A percentile compares a stretch with the other conserved stretches of the same genome.
Evolutionary conservation across 495 filamentous ascomycete species (phyloP).

Genomic region (Xylaria sp.): DNA sequence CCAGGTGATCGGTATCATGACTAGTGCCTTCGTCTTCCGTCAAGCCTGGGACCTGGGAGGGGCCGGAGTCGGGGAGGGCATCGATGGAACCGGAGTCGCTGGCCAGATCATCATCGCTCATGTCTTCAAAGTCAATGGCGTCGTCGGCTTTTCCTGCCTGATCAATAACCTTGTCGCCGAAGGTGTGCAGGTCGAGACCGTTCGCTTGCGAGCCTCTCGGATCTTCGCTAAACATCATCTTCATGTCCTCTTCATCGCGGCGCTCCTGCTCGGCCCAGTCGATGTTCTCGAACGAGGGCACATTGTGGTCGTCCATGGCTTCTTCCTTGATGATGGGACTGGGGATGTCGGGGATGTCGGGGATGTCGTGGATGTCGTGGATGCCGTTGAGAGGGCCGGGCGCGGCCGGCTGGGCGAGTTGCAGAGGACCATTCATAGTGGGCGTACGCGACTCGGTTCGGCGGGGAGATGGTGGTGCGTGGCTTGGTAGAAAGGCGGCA

Average conservation of each 20-base stretch:
- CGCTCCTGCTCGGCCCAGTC: conserved; percentile 42
- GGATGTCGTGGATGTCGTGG: neutral
- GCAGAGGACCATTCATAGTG: conserved; percentile 22
- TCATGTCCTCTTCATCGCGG: conserved; percentile 38
- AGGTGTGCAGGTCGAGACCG: conserved; percentile 34
- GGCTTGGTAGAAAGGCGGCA: neutral
- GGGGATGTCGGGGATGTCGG: neutral
- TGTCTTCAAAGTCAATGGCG: conserved; percentile 81
- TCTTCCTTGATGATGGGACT: conserved; percentile 37
- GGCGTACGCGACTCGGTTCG: neutral
- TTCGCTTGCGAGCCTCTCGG: conserved; percentile 8
- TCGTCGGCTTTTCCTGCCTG: conserved; percentile 51
- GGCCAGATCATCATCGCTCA: conserved; percentile 67
- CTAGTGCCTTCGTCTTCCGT: conserved; percentile 56
- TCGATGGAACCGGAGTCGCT: conserved; percentile 44
- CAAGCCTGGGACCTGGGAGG: conserved; percentile 53
- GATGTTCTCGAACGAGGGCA: conserved; percentile 30
- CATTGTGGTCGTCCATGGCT: conserved; percentile 37
- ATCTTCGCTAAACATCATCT: conserved; percentile 31
- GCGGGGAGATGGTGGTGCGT: neutral
- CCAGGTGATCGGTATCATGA: conserved; percentile 49
- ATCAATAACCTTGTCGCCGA: conserved; percentile 40
- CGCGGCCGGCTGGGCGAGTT: conserved; percentile 14
- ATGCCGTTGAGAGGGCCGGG: conserved; percentile 14
- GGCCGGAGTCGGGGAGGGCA: conserved; percentile 45